Base-by-base conservation (phyloP, 176 grass and related monocot genomes). In the Bothriochloa decipiens region DNA sequence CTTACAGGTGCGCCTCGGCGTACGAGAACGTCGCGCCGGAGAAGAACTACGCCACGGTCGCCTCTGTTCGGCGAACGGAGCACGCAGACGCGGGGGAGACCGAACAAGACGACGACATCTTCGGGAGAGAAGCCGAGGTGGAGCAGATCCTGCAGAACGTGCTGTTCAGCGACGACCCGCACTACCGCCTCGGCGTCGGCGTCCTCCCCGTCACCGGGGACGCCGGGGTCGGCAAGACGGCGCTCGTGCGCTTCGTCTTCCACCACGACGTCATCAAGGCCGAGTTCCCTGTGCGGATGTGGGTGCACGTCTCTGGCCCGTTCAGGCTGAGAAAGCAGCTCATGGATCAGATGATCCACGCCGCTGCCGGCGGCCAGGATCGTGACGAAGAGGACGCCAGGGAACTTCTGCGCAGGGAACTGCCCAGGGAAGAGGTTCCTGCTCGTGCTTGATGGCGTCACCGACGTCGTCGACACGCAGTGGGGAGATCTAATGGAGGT, bases 1-100 rank as follows among this genome's bases (percentile, higher is more conserved):
- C 87, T 4, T 89, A 89, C 87, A 47, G 82, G 82, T 89, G 82
- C 82, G 66, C 82, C 22, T 68, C 87, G 27, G 25, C 0, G 45
- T 89, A 84, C 68, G 87, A 88, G 76, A 15, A 39, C 76, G 62
- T 81, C 28, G 70, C 2, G 76, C 39, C 70, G 2, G 11, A 11
- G 62, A 85, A n/a, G 76, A 89, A 75, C 82, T 75, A 89, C 16
- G 76, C 81, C 76, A 89, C 82, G 46, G 13, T 50, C 15, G 37
- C 47, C 26, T 27, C 64, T 0, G 37, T 50, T n/a, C 5, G 27
- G 50, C 61, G 25, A 64, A 18, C 65, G 4, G 66, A 70, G 53
- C 43, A 41, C 7, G 67, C 70, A 8, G 63, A 29, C 7, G 13
- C 25, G 6, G 10, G 14, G 22, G 41, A 6, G 17, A n/a, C 10